Evolutionary conservation across 345 rosid species (phyloP).

Genomic region (Murraya koenigii): DNA sequence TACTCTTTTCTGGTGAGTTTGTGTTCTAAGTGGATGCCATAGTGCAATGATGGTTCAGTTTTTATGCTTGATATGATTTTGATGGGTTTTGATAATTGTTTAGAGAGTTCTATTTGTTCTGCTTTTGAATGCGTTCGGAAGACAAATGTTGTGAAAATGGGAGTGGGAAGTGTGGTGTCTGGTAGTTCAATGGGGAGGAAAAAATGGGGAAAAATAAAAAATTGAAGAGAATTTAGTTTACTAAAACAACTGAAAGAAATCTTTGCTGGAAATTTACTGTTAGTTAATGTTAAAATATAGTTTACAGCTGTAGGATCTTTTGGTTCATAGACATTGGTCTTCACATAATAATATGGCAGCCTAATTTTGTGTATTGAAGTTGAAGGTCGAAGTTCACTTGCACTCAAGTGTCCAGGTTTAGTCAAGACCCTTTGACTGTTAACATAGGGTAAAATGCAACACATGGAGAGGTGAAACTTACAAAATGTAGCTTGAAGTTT

Average conservation of each 20-base stretch:
- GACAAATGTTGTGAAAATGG: slow-evolving; percentile 15
- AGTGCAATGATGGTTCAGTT: background rate
- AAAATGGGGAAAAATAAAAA: background rate
- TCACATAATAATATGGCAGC: background rate
- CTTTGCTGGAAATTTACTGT: background rate
- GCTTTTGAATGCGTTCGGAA: background rate
- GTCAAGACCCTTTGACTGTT: background rate
- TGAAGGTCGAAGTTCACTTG: background rate
- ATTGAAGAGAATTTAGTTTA: background rate
- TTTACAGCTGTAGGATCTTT: background rate
- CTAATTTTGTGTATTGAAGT: background rate
- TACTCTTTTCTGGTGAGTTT: background rate
- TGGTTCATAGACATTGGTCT: background rate
- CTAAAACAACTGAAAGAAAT: background rate
- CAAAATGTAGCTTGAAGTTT: background rate
- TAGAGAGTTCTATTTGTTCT: background rate
- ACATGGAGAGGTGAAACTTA: background rate
- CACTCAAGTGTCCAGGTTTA: background rate
- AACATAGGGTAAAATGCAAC: background rate
- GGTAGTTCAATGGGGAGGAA: background rate
- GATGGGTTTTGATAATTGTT: background rate
- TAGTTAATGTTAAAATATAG: background rate
- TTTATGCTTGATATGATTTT: slow-evolving; percentile 13
- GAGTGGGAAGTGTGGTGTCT: background rate
- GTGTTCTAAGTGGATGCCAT: background rate